Base-by-base conservation (phyloP, 2,329 filamentous ascomycete genomes). In the Fusarium dlaminii region DNA sequence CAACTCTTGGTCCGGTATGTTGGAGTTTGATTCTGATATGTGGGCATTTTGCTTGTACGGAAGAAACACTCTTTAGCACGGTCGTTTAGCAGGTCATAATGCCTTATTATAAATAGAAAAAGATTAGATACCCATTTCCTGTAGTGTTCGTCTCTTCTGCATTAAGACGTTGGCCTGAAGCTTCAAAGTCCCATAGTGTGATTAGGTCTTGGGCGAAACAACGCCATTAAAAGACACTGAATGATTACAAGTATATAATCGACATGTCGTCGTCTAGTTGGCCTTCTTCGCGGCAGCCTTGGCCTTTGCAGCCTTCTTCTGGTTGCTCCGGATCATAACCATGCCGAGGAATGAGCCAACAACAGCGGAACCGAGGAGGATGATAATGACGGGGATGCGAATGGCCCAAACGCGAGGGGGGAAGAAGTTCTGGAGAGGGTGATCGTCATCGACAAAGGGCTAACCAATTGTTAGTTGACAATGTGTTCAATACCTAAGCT, bases 321-420 rank as follows among this genome's bases (percentile, higher is more conserved):
- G 90, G 88, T 98, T 98, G 89, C 96, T 98, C 83, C 94, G 91
- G 86, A 99, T 98, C 96, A 99, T 99, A 81, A 99, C 96, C 81
- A 98, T 92, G 79, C 93, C 93, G 77, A 99, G 89, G 88, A 99
- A 99, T 69, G 94, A 97, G 74, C 96, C 96, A 70, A 99, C 96
- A 68, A 99, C 95, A 68, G 96, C 95, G 69, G 92, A 95, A 74
- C 93, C 95, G 76, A 99, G 88, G 52, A 99, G 91, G 73, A 98
- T 92, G 77, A 99, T 91, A 82, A 99, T 98, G 79, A 99, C 96
- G 78, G 96, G 96, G 80, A 99, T 96, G 83, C 96, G 95, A 82
- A 99, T 98, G 70, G 96, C 96, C 96, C 96, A 99, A 82, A 98
- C 95, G 83, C 96, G 95, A 52, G 96, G 96, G 72, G 94, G 96